Percentiles rank a stretch among this genome's conserved stretches.
These are phyloP conservation scores for Mycena albidolilacea DNA, from an alignment of 768 basidiomycete genomes.

Conservation along the genomic window DNA sequence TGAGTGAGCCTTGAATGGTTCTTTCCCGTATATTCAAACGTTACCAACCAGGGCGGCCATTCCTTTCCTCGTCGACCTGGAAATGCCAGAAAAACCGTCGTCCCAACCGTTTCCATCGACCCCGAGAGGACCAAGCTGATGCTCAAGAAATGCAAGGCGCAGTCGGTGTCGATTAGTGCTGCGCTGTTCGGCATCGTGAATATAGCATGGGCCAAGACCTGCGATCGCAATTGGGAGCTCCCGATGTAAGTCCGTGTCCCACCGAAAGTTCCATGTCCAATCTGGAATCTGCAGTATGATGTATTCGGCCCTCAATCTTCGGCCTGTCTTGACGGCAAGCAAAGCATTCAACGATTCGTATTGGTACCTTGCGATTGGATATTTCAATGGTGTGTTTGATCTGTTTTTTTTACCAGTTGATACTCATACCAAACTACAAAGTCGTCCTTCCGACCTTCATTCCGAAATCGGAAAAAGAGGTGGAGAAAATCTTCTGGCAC, in stretches of 20 bases:
- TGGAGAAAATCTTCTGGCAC: conserved; percentile 76
- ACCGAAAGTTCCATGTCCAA: background rate
- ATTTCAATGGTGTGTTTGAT: conserved; percentile 68
- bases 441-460: conserved; percentile 83
- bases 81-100: conserved; percentile 70
- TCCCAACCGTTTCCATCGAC: conserved; percentile 77
- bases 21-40: conserved; percentile 10
- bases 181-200: conserved; percentile 80
- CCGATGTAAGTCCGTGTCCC: conserved; percentile 62
- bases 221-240: conserved; percentile 58
- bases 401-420: too few relatives aligned
- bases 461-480: conserved; percentile 55
- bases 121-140: conserved; percentile 71
- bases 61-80: conserved; percentile 69
- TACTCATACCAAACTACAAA: background rate
- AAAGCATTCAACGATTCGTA: conserved; percentile 71
- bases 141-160: conserved; percentile 77
- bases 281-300: conserved; percentile 68
- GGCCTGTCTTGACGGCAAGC: conserved; percentile 67
- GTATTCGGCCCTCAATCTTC: conserved; percentile 89
- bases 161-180: conserved; percentile 81
- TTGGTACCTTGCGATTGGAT: conserved; percentile 87
- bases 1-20: conserved; percentile 44
- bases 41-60: conserved; percentile 75
- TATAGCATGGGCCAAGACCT: conserved; percentile 77